Percentiles rank a stretch among this genome's conserved stretches.
Evolutionary conservation across 495 filamentous ascomycete species (phyloP).

Genomic region (Annulohypoxylon bovei): DNA sequence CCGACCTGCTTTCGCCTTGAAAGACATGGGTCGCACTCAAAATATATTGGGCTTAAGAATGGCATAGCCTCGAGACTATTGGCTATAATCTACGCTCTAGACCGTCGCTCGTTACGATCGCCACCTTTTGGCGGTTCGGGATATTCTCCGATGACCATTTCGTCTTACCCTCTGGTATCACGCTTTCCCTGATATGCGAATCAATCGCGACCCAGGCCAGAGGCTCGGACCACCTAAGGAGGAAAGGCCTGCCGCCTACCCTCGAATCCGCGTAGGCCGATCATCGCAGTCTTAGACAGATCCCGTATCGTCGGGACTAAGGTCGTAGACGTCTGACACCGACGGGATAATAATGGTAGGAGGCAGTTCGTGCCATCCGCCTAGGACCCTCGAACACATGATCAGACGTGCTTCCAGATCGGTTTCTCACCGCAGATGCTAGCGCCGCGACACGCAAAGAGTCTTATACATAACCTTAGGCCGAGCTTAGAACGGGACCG

Average conservation of each 20-base stretch:
- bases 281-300: constrained; percentile 20
- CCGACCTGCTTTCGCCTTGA: background rate
- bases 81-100: constrained; percentile 3
- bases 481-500: constrained; percentile 15
- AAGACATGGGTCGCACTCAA: constrained; percentile 13
- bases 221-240: constrained; percentile 20
- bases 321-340: constrained; percentile 11
- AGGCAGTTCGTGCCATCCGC: constrained; percentile 9
- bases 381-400: constrained; percentile 28
- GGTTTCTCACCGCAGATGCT: constrained; percentile 33
- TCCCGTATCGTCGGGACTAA: constrained; percentile 23
- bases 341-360: constrained; percentile 4
- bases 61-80: constrained; percentile 11
- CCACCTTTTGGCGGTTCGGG: constrained; percentile 18
- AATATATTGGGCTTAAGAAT: constrained; percentile 25
- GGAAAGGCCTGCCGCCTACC: constrained; percentile 16
- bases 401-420: constrained; percentile 28
- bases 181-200: background rate
- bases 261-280: constrained; percentile 6
- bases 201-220: constrained; percentile 7
- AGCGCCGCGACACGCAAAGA: background rate
- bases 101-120: constrained; percentile 15
- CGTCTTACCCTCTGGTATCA: constrained; percentile 13
- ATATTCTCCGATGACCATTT: constrained; percentile 28
- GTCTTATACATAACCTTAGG: constrained; percentile 7